These are phyloP conservation scores for Haberlea rhodopensis DNA, from an alignment of 257 asterid genomes.

Conservation along the genomic window DNA sequence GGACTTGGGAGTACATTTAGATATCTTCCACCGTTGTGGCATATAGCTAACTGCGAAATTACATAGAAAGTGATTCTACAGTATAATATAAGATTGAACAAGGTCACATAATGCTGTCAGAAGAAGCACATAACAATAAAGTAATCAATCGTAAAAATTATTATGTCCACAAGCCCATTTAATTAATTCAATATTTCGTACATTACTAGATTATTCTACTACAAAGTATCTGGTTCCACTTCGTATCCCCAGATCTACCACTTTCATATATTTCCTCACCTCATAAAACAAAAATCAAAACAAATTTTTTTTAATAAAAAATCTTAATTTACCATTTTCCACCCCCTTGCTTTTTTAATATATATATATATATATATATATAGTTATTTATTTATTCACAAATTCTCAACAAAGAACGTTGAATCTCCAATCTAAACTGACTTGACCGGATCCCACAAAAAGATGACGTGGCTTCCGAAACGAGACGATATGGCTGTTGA, in stretches of 20 bases:
- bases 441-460: constrained; percentile 66
- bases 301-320: not conserved
- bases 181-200: not conserved
- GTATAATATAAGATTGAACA: too few relatives aligned
- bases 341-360: not conserved
- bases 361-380: not conserved
- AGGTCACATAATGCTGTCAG: too few relatives aligned
- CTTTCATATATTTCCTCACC: not conserved
- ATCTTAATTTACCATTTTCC: not conserved
- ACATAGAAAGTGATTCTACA: too few relatives aligned
- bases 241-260: constrained; percentile 56
- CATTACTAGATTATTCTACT: too few relatives aligned
- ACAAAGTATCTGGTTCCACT: constrained; percentile 63
- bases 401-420: constrained; percentile 54
- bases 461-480: constrained; percentile 87
- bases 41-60: too few relatives aligned
- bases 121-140: too few relatives aligned
- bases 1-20: too few relatives aligned
- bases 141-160: too few relatives aligned
- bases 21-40: too few relatives aligned
- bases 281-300: not conserved
- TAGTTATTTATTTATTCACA: not conserved
- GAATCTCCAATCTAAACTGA: constrained; percentile 90
- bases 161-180: too few relatives aligned
- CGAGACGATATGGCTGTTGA: constrained; percentile 73